Evolutionary conservation across 805 yeast species (phyloP), one percentile per base, ranked within the genome.

Genomic region (Teunomyces pallodes): DNA sequence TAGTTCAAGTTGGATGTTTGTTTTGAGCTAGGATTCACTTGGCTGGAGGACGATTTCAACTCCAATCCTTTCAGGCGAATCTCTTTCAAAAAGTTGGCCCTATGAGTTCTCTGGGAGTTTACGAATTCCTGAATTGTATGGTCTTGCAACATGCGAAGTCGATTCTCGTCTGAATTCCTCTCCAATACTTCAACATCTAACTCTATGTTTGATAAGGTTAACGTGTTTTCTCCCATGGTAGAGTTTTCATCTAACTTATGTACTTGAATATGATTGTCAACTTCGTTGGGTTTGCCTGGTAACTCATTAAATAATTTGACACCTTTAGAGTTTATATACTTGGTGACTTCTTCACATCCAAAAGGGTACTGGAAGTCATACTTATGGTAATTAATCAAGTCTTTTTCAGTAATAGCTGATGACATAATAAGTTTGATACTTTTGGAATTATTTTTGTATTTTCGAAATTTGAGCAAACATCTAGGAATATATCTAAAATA

Each of bases 51-150:
- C 9, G 16, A 14, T 41, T 46, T 53, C n/a, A 58, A 38, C 20
- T 35, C 35, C 26, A 62, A 41, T 1, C 67, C 67, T 45, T 56
- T 62, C 12, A 52, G 43, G 24, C 50, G 39, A 16, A 66, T 58
- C 43, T 67, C 71, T 13, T 56, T 45, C 16, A 57, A 46, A 43
- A 67, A 67, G 20, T 55, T 53, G 13, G 40, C 47, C 41, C 44
- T 51, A 41, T 67, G 71, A 7, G 46, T 43, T 40, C 52, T 42
- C 46, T 61, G 66, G 7, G 49, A 14, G 24, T 47, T 48, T 6
- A 55, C 6, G 42, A 53, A 63, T 10, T 53, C 51, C 36, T 53
- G 53, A 8, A 48, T 52, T 4, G 35, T 20, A 16, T 55, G 58
- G 30, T 50, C 50, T 10, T 48, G 51, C 13, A 48, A 30, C 9